A percentile compares a stretch with the other conserved stretches of the same genome.
These are phyloP conservation scores for Trichoderma sp. DNA, from an alignment of 2,329 filamentous ascomycete genomes.

Conservation along the genomic window DNA sequence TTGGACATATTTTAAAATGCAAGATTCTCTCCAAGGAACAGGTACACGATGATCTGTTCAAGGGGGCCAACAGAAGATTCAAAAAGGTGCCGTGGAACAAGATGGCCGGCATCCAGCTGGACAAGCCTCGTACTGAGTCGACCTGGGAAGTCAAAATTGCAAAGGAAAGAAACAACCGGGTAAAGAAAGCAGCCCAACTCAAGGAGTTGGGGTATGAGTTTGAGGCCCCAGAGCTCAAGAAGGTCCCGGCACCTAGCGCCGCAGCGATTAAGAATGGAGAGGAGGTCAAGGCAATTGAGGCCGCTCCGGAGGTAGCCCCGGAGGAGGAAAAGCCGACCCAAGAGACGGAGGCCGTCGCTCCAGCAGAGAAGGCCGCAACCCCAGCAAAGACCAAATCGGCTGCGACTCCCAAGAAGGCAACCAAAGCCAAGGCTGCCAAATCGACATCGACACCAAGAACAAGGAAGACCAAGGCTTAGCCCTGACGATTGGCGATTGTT, in stretches of 20 bases:
- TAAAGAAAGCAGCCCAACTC: conserved; percentile 67
- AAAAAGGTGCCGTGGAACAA: conserved; percentile 85
- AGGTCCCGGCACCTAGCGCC: conserved; percentile 37
- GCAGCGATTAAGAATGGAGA: conserved; percentile 37
- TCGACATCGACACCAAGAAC: conserved; percentile 34
- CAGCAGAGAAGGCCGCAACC: conserved; percentile 25
- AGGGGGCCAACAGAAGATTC: conserved; percentile 86
- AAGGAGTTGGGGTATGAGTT: conserved; percentile 82
- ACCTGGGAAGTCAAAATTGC: conserved; percentile 75
- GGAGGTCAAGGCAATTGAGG: conserved; percentile 38
- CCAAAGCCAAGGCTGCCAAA: conserved; percentile 22
- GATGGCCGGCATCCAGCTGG: conserved; percentile 73
- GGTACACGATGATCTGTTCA: conserved; percentile 78
- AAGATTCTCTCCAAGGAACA: conserved; percentile 72
- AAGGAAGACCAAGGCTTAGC: conserved; percentile 40
- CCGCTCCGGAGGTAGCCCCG: conserved; percentile 28
- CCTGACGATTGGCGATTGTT: background rate
- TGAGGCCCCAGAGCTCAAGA: conserved; percentile 68
- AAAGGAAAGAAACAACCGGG: conserved; percentile 68
- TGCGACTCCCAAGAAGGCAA: conserved; percentile 29
- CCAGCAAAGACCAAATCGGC: conserved; percentile 25
- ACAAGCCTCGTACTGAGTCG: conserved; percentile 68
- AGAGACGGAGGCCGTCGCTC: conserved; percentile 21
- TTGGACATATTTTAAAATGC: conserved; percentile 89
- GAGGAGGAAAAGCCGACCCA: conserved; percentile 28